Evolutionary conservation across 1,284 basidiomycete genomes (phyloP).

Genomic region (Melampsora larici-populina): DNA sequence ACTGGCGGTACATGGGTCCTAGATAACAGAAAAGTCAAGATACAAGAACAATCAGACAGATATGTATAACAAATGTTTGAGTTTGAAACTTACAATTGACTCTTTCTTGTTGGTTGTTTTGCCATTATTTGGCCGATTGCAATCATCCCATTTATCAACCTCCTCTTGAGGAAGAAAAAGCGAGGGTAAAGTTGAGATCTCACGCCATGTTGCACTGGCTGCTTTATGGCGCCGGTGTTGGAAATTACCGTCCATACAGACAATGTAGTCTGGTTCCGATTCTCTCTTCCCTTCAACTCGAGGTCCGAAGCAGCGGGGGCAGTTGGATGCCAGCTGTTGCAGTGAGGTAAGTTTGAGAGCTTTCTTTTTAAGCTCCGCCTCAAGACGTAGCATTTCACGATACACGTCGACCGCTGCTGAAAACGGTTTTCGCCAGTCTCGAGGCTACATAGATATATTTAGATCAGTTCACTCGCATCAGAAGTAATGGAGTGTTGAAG

Average conservation of each 20-base stretch:
- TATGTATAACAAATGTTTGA: not conserved
- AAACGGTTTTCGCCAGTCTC: not conserved
- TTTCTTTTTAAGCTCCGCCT: not conserved
- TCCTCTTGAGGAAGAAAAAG: not conserved
- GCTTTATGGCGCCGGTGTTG: not conserved
- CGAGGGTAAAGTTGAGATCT: not conserved
- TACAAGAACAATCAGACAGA: too few species aligned
- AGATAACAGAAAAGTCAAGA: not conserved
- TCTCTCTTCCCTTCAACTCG: not conserved
- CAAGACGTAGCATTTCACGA: not conserved
- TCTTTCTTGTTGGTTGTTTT: not conserved
- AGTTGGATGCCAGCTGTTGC: conserved; percentile 4
- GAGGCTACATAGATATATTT: not conserved
- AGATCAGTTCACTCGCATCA: not conserved
- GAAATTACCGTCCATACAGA: not conserved
- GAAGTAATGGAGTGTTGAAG: not conserved
- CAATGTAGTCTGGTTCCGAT: not conserved
- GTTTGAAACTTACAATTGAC: not conserved
- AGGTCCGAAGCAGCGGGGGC: not conserved
- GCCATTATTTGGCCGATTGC: not conserved
- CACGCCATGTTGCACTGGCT: not conserved
- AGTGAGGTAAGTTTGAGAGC: not conserved
- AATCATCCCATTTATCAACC: not conserved
- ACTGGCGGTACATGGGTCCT: not conserved
- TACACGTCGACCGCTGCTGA: not conserved